Evolutionary conservation across 1,284 basidiomycete species (phyloP), one percentile per base, ranked within the genome.

Genomic region (Cutaneotrichosporon cyanovorans): DNA sequence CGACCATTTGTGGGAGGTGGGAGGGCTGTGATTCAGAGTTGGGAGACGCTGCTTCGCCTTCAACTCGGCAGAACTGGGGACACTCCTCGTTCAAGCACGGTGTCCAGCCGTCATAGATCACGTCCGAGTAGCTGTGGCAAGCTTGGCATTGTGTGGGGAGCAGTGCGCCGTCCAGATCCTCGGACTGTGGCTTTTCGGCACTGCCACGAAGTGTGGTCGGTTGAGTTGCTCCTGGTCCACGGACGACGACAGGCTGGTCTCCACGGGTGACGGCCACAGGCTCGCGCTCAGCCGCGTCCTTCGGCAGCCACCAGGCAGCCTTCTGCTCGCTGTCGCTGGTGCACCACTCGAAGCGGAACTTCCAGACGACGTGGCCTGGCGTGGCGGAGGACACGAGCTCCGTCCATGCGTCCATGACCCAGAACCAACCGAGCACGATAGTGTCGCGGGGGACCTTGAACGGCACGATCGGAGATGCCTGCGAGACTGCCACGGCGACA

Each of bases 341-440:
- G 46, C 66, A 67, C 62, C 62, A 71, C 37, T 70, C 61, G 46
- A 70, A 65, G 15, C 63, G 56, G 46, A 69, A 70, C 40, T 57
- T 57, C 69, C 69, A 71, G 4, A 51, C 41, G 37, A 53, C 46
- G 21, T 23, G 39, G 23, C 10, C 6, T 32, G 19, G 40, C 21
- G 7, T 36, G 11, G 16, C 21, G 30, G 11, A n/a, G 21, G 37
- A 37, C 22, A 59, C 53, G 1, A 65, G 66, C 46, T 68, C 68
- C n/a, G 66, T 50, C 69, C 69, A 72, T 28, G 68, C 64, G 42
- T 67, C 68, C 0, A 57, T 50, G 20, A 70, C 46, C 66, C 65
- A 72, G 53, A 68, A 70, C 64, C 64, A 72, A n/a, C 69, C 69
- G 4, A 72, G 56, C 1, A 65, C 59, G 28, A 67, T 46, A 18